phyloP scores from a whole-genome alignment of 1,284 basidiomycete species.

The Meira nashicola region DNA sequence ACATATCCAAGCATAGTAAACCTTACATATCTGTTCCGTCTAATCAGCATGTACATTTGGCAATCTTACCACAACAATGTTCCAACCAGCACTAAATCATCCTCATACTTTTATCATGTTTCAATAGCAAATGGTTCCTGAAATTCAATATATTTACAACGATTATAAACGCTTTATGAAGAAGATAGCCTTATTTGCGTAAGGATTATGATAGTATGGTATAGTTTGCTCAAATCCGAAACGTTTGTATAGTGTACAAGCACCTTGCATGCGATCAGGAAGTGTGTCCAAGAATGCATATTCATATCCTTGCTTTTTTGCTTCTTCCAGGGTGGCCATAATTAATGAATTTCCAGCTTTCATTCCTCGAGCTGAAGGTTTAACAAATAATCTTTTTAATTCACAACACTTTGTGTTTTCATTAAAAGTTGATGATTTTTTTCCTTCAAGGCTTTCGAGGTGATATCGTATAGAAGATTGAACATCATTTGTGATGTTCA shows the following conservation, averaged over 20 bases:
- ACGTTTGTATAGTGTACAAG: neutral
- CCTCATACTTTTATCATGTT: too few species aligned
- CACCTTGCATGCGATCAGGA: neutral
- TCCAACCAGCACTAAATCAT: neutral
- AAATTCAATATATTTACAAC: too few species aligned
- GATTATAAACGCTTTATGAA: neutral
- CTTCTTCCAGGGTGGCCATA: neutral
- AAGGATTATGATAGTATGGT: neutral
- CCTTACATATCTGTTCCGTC: too few species aligned
- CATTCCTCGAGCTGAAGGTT: neutral
- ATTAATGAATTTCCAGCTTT: neutral
- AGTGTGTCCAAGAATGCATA: neutral
- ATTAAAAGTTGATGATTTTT: too few species aligned
- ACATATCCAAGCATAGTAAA: too few species aligned
- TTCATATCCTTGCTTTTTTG: neutral
- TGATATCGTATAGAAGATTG: too few species aligned
- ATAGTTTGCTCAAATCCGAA: neutral
- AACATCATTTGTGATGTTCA: neutral
- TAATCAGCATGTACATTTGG: too few species aligned
- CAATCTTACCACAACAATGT: neutral
- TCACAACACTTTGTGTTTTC: neutral
- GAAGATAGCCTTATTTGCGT: neutral
- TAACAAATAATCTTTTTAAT: conserved; percentile 1
- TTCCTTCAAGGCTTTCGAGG: too few species aligned
- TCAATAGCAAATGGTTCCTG: too few species aligned